phyloP scores from a whole-genome alignment of 2,329 filamentous ascomycete species.

The Exophiala alcalophila region DNA sequence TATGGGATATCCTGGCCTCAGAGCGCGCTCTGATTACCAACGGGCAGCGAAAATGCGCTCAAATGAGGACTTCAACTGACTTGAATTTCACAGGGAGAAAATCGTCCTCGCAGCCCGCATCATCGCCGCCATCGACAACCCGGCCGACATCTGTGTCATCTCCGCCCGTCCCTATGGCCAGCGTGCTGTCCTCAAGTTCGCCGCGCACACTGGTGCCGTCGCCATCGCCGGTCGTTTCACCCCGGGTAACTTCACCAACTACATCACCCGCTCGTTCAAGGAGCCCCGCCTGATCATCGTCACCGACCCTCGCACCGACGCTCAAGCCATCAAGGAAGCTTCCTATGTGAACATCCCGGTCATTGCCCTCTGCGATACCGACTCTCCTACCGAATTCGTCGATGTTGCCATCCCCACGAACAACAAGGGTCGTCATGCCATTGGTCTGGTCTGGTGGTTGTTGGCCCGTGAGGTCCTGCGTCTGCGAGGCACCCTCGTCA shows the following conservation, averaged over 20 bases:
- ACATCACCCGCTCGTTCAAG: conserved; percentile 99
- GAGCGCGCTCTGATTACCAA: too few relatives aligned
- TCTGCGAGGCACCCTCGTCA: conserved; percentile 93
- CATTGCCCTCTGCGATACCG: conserved; percentile 97
- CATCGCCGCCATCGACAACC: conserved; percentile 99
- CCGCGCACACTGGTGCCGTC: conserved; percentile 93
- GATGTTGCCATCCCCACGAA: conserved; percentile 99
- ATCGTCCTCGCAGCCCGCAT: conserved; percentile 98
- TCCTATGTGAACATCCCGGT: conserved; percentile 99
- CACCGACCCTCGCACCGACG: conserved; percentile 98
- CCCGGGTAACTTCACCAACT: conserved; percentile 99
- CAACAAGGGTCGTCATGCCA: conserved; percentile 99
- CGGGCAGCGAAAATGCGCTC: not conserved
- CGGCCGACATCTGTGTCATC: conserved; percentile 98
- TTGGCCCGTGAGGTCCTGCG: conserved; percentile 99
- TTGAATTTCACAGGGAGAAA: conserved; percentile 74
- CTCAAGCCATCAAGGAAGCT: conserved; percentile 99
- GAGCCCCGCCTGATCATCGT: conserved; percentile 99
- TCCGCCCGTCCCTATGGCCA: conserved; percentile 99
- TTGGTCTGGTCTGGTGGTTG: conserved; percentile 99
- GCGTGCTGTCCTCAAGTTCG: conserved; percentile 99
- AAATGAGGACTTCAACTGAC: conserved; percentile 10
- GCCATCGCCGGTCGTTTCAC: conserved; percentile 99
- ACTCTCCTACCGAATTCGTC: conserved; percentile 99
- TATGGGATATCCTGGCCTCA: too few relatives aligned